A percentile compares a stretch with the other conserved stretches of the same genome.
Conservation (phyloP, 306 rosid genomes). For the Cyamopsis tetragonoloba region DNA sequence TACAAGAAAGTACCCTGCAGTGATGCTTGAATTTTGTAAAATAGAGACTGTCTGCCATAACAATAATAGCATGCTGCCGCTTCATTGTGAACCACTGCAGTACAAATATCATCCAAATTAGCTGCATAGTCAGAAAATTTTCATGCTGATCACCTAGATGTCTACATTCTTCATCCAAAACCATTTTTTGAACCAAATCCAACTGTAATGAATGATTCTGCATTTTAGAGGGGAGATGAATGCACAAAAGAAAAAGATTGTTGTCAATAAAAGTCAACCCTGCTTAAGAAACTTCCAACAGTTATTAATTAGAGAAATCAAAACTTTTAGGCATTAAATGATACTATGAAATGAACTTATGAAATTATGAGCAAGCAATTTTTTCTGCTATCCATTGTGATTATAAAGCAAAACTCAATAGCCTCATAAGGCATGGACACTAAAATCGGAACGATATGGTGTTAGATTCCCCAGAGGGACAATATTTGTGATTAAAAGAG, state of each 20-base stretch:
- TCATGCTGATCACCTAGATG: neutral
- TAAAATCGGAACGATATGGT: neutral
- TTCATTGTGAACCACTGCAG: slow-evolving; percentile 94
- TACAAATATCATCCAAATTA: slow-evolving; percentile 26
- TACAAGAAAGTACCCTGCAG: slow-evolving; percentile 66
- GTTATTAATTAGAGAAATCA: neutral
- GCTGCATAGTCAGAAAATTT: slow-evolving; percentile 16
- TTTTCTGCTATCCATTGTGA: no score
- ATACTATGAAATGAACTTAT: no score
- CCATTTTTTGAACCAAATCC: slow-evolving; percentile 8
- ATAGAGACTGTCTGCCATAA: slow-evolving; percentile 81
- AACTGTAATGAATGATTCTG: neutral
- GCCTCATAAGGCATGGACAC: no score
- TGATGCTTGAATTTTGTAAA: slow-evolving; percentile 62
- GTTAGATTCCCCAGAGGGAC: neutral
- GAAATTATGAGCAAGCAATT: no score
- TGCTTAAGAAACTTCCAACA: neutral
- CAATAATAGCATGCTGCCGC: slow-evolving; percentile 74
- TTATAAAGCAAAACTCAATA: no score
- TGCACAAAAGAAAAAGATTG: neutral
- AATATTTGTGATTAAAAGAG: neutral
- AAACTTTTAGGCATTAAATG: no score
- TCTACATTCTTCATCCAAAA: slow-evolving; percentile 13
- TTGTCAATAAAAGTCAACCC: neutral
- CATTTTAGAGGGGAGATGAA: slow-evolving; percentile 9